A percentile compares a stretch with the other conserved stretches of the same genome.
Conservation (phyloP, 169 alveolate species). For the Cryptosporidium sp. region DNA sequence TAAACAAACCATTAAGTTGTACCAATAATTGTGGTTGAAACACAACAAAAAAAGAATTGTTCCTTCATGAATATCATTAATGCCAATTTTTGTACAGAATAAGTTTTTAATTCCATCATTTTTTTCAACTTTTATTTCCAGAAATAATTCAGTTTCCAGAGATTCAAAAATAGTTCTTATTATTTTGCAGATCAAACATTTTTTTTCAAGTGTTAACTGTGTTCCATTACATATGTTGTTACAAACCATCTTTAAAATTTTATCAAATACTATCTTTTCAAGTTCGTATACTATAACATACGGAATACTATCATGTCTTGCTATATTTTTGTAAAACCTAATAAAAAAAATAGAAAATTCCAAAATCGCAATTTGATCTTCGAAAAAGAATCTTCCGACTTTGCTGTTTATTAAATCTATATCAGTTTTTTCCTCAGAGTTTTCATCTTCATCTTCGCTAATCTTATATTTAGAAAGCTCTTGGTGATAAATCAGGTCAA, state of each 20-base stretch:
- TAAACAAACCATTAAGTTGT: slow-evolving; percentile 29
- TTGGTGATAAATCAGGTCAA: slow-evolving; percentile 7
- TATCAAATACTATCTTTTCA: not conserved
- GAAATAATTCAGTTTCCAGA: not conserved
- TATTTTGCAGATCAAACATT: not conserved
- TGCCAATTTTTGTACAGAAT: not conserved
- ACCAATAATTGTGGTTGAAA: slow-evolving; percentile 24
- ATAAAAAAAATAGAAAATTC: slow-evolving; percentile 19
- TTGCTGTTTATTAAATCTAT: not conserved
- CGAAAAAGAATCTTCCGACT: not conserved
- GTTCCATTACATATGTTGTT: not conserved
- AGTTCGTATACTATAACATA: not conserved
- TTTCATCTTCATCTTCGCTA: not conserved
- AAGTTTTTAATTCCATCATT: not conserved
- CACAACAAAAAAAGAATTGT: slow-evolving; percentile 1
- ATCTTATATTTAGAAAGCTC: not conserved
- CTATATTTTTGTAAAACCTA: slow-evolving; percentile 13
- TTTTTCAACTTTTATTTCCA: not conserved
- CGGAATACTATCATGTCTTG: not conserved
- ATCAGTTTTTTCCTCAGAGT: not conserved
- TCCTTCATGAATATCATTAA: not conserved
- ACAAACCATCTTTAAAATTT: not conserved
- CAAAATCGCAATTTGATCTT: not conserved
- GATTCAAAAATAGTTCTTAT: slow-evolving; percentile 3
- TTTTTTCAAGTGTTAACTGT: slow-evolving; percentile 3